These are phyloP conservation scores for Aspergillus saccharolyticus DNA, from an alignment of 495 filamentous ascomycete genomes.

Conservation along the genomic window DNA sequence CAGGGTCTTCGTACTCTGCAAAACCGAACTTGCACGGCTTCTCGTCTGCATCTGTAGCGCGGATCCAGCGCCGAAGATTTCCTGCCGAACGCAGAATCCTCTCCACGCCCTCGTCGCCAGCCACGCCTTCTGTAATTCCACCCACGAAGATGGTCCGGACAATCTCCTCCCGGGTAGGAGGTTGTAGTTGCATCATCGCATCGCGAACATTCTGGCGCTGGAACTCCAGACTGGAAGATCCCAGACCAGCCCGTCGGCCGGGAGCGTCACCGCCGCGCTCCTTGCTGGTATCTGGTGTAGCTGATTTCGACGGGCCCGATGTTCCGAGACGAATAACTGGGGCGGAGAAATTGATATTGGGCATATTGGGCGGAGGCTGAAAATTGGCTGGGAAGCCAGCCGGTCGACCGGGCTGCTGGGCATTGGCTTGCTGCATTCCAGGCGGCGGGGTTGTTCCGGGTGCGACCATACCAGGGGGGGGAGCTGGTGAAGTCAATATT, in stretches of 20 bases:
- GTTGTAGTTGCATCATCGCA: slow-evolving; percentile 69
- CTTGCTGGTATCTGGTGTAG: slow-evolving; percentile 47
- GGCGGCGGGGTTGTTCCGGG: slow-evolving; percentile 75
- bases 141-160: slow-evolving; percentile 86
- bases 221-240: slow-evolving; percentile 59
- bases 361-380: slow-evolving; percentile 86
- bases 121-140: slow-evolving; percentile 71
- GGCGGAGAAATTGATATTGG: slow-evolving; percentile 97
- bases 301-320: slow-evolving; percentile 60
- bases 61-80: slow-evolving; percentile 76
- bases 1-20: slow-evolving; percentile 90
- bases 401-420: slow-evolving; percentile 64
- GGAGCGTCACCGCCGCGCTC: slow-evolving; percentile 43
- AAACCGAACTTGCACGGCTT: slow-evolving; percentile 91
- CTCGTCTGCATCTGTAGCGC: slow-evolving; percentile 73
- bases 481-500: slow-evolving; percentile 25
- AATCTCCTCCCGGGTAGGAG: slow-evolving; percentile 86
- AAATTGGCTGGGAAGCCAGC: slow-evolving; percentile 78
- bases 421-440: slow-evolving; percentile 70
- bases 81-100: slow-evolving; percentile 73
- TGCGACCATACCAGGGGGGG: slow-evolving; percentile 65
- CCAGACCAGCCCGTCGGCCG: slow-evolving; percentile 63
- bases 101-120: slow-evolving; percentile 80
- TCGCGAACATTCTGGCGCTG: slow-evolving; percentile 68
- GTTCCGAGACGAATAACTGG: slow-evolving; percentile 90